Evolutionary conservation across 805 yeast species (phyloP).

Genomic region (Candida schatavii): DNA sequence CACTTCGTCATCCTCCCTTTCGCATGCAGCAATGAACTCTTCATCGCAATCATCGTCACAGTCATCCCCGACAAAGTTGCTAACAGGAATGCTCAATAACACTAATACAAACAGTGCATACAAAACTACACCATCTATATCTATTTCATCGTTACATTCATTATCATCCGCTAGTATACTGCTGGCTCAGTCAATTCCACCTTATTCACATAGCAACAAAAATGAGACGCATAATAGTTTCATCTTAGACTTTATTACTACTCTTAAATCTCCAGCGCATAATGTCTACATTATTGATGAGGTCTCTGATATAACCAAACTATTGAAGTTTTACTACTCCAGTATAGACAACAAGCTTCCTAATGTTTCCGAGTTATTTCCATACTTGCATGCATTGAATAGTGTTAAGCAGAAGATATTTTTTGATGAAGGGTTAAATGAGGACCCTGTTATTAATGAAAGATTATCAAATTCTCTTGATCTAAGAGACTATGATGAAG

Average conservation of each 20-base stretch:
- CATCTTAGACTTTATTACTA: neutral
- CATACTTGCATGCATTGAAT: constrained; percentile 33
- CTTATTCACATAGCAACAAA: neutral
- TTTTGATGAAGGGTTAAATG: constrained; percentile 17
- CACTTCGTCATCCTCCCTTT: neutral
- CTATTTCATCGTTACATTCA: constrained; percentile 2
- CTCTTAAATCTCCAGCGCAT: neutral
- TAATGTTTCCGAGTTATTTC: constrained; percentile 20
- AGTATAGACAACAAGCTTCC: constrained; percentile 12
- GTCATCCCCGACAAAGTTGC: neutral
- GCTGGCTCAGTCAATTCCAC: constrained; percentile 1
- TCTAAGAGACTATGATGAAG: neutral
- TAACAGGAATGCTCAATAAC: neutral
- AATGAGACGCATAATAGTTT: neutral
- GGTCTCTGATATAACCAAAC: neutral
- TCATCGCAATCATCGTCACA: neutral
- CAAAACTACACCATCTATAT: constrained; percentile 1
- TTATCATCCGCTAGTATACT: constrained; percentile 3
- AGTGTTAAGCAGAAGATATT: constrained; percentile 26
- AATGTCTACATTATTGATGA: constrained; percentile 2
- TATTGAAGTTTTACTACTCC: constrained; percentile 2
- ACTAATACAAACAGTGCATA: neutral
- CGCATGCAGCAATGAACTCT: neutral
- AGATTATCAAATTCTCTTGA: constrained; percentile 8
- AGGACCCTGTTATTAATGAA: constrained; percentile 5